Base-by-base conservation (phyloP, 495 filamentous ascomycete species). In the Hypomontagnella monticulosa region DNA sequence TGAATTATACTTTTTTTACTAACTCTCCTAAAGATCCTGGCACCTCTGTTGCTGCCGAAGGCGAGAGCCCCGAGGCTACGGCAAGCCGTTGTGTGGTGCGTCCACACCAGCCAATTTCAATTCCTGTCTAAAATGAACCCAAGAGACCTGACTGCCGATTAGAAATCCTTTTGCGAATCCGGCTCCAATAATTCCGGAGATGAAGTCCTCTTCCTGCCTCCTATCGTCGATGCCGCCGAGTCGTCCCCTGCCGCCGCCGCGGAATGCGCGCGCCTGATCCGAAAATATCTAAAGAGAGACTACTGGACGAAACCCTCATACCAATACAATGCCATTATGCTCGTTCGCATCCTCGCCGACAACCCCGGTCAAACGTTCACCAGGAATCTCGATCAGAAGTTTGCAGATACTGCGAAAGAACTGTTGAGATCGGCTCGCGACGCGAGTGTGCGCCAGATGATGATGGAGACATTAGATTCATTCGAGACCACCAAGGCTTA, bases 321-420 rank as follows among this genome's bases (percentile, higher is more conserved):
- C 37, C 95, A 98, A 78, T 97, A 97, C 81, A 97, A 98, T 79
- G 89, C 91, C 51, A 89, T 98, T 67, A 99, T 98, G 96, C 83
- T 99, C 48, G 85, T 93, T 55, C 89, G 95, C 38, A 99, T 99
- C 71, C 81, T 99, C 33, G 81, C 84, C 55, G 93, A 98, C 73
- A 97, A 99, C 75, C 95, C 95, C 0, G 96, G 95, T 19, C 83
- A 81, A 57, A 91, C 87, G 12, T 98, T 99, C 73, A 95, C 93
- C 8, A 83, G 89, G 56, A 93, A 96, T 72, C 70, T 97, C 6
- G 94, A 97, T 71, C 76, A 78, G 47, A 93, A 93, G 67, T 98
- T 97, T 70, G 82, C 89, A 23, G 76, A 85, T 23, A 85, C 87
- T 0, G 76, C 92, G 47, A 95, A 96, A 77, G 88, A 91, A 48